Evolutionary conservation across 257 asterid genomes (phyloP).

Genomic region (Coffea eugenioides): DNA sequence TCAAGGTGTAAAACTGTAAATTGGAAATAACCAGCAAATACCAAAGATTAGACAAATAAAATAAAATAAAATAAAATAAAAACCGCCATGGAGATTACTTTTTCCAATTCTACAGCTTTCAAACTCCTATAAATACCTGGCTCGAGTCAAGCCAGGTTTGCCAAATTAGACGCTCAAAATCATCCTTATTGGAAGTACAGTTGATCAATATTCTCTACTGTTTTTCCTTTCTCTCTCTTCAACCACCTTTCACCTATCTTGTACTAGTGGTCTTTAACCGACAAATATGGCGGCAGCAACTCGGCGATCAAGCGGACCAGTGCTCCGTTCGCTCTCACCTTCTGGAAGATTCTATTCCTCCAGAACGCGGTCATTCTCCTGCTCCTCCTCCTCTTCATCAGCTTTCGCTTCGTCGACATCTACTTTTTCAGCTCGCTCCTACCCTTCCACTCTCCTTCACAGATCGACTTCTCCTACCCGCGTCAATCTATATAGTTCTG

Average conservation of each 20-base stretch:
- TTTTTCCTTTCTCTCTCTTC: neutral
- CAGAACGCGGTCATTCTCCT: conserved; percentile 23
- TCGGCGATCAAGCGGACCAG: conserved; percentile 52
- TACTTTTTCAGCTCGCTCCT: conserved; percentile 33
- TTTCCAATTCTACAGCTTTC: neutral
- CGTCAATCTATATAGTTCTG: conserved; percentile 14
- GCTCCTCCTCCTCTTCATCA: conserved; percentile 11
- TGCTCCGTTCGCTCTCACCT: conserved; percentile 39
- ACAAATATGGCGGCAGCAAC: conserved; percentile 31
- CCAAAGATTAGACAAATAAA: neutral
- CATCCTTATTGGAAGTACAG: neutral
- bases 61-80: too few relatives aligned
- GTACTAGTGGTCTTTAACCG: neutral
- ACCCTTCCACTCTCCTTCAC: conserved; percentile 10
- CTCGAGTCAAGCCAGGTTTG: conserved; percentile 37
- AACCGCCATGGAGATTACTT: neutral
- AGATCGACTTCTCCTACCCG: conserved; percentile 44
- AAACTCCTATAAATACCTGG: conserved; percentile 47
- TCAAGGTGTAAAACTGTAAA: neutral
- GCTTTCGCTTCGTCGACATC: conserved; percentile 44
- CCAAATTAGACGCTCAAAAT: conserved; percentile 31
- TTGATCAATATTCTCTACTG: neutral
- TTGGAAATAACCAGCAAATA: neutral
- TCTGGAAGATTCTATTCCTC: conserved; percentile 20
- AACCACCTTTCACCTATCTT: neutral